Evolutionary conservation across 495 filamentous ascomycete genomes (phyloP).

Genomic region (Filosporella fistucella): DNA sequence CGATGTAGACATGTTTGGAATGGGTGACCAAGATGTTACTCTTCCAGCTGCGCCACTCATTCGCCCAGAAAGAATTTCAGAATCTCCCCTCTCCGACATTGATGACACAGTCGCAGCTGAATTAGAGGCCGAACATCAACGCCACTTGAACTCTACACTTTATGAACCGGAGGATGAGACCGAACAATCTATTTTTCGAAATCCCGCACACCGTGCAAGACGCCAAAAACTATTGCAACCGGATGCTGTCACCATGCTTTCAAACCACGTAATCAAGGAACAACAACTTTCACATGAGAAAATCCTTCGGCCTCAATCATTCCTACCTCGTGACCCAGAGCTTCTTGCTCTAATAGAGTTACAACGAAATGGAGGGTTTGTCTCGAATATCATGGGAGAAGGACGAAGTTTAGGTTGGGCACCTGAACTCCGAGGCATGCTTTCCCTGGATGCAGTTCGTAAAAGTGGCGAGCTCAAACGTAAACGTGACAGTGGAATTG

Average conservation of each 20-base stretch:
- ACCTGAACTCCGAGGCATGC: conserved; percentile 79
- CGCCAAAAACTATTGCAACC: conserved; percentile 69
- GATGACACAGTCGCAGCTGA: conserved; percentile 50
- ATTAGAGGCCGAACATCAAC: conserved; percentile 47
- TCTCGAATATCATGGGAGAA: conserved; percentile 72
- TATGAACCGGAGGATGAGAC: conserved; percentile 42
- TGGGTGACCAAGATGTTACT: conserved; percentile 41
- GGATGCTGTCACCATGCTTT: conserved; percentile 60
- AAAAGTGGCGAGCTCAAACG: conserved; percentile 80
- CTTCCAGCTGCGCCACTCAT: conserved; percentile 32
- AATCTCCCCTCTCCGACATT: conserved; percentile 68
- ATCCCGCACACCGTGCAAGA: conserved; percentile 65
- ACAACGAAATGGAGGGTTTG: conserved; percentile 84
- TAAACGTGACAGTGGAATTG: conserved; percentile 86
- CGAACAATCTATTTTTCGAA: conserved; percentile 43
- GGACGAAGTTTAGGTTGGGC: conserved; percentile 77
- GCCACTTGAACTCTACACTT: conserved; percentile 43
- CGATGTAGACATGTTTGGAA: conserved; percentile 52
- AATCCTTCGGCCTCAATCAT: conserved; percentile 73
- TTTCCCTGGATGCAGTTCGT: conserved; percentile 77
- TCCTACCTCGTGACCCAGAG: conserved; percentile 80
- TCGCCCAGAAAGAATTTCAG: conserved; percentile 49
- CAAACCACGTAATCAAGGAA: conserved; percentile 59
- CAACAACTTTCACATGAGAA: conserved; percentile 75
- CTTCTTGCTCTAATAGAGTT: conserved; percentile 84